Base-by-base conservation (phyloP, 2,329 filamentous ascomycete species). In the Hypoxylon sp. region DNA sequence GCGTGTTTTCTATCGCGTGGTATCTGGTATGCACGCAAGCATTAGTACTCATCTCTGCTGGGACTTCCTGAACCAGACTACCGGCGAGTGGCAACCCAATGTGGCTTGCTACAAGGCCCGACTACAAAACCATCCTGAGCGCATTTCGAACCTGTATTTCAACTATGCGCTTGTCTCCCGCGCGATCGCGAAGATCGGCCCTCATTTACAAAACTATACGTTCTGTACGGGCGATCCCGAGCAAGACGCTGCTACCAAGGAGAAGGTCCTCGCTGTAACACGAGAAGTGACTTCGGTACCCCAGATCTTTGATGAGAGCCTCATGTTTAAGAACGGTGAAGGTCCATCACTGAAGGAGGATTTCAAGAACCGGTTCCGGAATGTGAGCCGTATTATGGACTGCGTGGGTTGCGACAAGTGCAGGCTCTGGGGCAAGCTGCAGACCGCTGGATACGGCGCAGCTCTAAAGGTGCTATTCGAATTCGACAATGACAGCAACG, bases 361-460 rank as follows among this genome's bases (percentile, higher is more conserved):
- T 77, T 99, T 99, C 85, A 91, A 93, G 74, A 96, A 97, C 80
- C 92, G 96, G 14, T 99, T 99, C 86, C 90, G 96, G 77, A 99
- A 99, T 78, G 93, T 99, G 67, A 97, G 93, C 79, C 90, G 96
- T 43, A 86, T 98, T 71, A 99, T 99, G 96, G 96, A 99, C 80
- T 99, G 96, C 74, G 95, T 98, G 19, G 96, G 96, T 48, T 99
- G 96, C 80, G 96, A 99, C 82, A 99, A 99, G 83, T 99, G 96
- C 81, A 90, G 96, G 7, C 89, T 99, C 2, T 99, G 96, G 96
- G 96, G 96, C 52, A 99, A 99, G 82, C 82, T 99, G 38, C 96
- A 99, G 82, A 97, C 94, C 0, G 92, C 93, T 11, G 96, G 96
- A 2, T 98, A 98, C 77, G 96, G 96, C 53, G 93, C 96, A 0